phyloP scores from a whole-genome alignment of 208 protist species.

The Leishmania arabica region DNA sequence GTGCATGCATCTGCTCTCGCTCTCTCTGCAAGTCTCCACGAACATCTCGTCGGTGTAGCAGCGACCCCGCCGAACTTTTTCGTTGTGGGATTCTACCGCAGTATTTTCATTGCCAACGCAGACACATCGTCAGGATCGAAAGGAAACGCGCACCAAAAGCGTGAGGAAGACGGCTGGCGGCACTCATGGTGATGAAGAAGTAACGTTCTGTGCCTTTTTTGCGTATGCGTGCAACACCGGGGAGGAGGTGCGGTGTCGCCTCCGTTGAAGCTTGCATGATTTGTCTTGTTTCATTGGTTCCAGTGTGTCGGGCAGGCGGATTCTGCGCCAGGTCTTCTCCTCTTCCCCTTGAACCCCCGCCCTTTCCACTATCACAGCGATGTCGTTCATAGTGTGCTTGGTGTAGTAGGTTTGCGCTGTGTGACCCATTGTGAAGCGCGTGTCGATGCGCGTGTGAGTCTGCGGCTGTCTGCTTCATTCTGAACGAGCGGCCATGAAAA shows the following conservation, averaged over 20 bases:
- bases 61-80: background rate
- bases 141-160: background rate
- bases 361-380: background rate
- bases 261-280: background rate
- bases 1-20: background rate
- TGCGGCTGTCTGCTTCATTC: background rate
- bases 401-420: background rate
- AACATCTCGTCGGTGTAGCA: background rate
- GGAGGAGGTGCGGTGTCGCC: background rate
- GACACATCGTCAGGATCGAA: background rate
- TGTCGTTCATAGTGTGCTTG: background rate
- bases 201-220: background rate
- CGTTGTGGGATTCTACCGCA: background rate
- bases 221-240: background rate
- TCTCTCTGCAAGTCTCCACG: background rate
- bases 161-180: background rate
- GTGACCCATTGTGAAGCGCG: background rate
- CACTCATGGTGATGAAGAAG: background rate
- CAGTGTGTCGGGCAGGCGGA: background rate
- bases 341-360: background rate
- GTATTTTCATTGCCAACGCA: background rate
- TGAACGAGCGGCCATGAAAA: background rate
- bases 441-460: background rate
- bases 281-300: background rate
- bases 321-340: background rate